These are phyloP conservation scores for Pichia pseudocactophila DNA, from an alignment of 805 yeast species.

Conservation along the genomic window DNA sequence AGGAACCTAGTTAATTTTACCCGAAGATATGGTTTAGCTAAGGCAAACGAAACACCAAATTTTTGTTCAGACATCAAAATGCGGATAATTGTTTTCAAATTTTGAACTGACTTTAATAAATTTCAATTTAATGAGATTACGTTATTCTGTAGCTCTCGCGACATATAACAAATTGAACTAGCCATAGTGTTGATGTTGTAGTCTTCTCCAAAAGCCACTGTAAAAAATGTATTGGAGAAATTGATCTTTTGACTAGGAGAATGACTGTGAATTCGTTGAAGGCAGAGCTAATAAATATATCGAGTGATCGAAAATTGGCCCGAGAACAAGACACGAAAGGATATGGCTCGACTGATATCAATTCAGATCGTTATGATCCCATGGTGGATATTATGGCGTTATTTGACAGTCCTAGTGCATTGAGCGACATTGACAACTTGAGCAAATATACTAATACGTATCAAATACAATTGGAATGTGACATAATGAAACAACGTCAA, in stretches of 20 bases:
- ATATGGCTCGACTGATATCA: conserved; percentile 16
- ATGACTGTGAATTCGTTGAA: conserved; percentile 13
- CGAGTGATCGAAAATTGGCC: not conserved
- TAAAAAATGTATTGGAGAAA: too few species aligned
- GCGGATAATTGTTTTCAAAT: too few species aligned
- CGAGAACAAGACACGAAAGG: not conserved
- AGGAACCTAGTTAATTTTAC: too few species aligned
- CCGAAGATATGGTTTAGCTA: too few species aligned
- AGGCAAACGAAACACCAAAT: too few species aligned
- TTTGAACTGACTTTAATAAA: too few species aligned
- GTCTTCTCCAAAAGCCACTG: not conserved
- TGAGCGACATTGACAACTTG: conserved; percentile 43
- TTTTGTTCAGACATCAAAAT: too few species aligned
- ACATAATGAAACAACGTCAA: conserved; percentile 33
- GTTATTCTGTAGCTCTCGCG: too few species aligned
- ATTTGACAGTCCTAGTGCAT: conserved; percentile 41
- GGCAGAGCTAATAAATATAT: conserved; percentile 20
- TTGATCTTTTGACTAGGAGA: too few species aligned
- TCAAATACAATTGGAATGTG: conserved; percentile 38
- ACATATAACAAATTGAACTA: not conserved
- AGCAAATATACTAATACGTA: conserved; percentile 41
- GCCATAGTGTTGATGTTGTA: not conserved
- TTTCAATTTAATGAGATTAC: too few species aligned
- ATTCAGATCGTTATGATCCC: conserved; percentile 42
- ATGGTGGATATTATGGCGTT: conserved; percentile 41